Conservation (phyloP, 1,139 yeast genomes). For the Groenewaldozyma auringiensis region DNA sequence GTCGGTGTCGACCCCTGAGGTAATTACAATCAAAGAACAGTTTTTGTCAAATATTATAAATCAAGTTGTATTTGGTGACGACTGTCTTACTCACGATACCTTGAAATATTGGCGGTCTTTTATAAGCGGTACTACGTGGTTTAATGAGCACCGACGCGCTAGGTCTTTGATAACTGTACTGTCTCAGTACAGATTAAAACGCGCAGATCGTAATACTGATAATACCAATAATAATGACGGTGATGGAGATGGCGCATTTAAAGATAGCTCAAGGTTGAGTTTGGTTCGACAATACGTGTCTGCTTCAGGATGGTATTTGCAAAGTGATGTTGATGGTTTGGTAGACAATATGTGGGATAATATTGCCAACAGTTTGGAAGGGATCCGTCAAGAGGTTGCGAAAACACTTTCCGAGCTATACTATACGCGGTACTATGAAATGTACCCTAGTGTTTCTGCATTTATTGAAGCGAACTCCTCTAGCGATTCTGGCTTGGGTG, state of each 20-base stretch:
- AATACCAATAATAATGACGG: conserved; percentile 2
- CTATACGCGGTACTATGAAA: conserved; percentile 46
- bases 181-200: conserved; percentile 42
- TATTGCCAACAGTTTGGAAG: conserved; percentile 62
- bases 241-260: conserved; percentile 31
- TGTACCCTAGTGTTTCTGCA: conserved; percentile 38
- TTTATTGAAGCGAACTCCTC: conserved; percentile 25
- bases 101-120: conserved; percentile 70
- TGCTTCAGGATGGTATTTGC: conserved; percentile 52
- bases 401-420: conserved; percentile 52
- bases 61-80: conserved; percentile 35
- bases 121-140: conserved; percentile 44
- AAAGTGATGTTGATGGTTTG: conserved; percentile 40
- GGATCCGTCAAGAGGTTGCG: conserved; percentile 68
- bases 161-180: conserved; percentile 46
- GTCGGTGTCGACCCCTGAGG: conserved; percentile 17
- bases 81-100: conserved; percentile 71
- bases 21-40: conserved; percentile 25
- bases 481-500: not conserved
- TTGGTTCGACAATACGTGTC: conserved; percentile 51
- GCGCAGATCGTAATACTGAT: conserved; percentile 20
- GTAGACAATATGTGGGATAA: conserved; percentile 41
- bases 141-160: conserved; percentile 25
- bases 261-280: conserved; percentile 55
- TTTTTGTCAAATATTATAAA: conserved; percentile 47